phyloP scores from a whole-genome alignment of 495 filamentous ascomycete species.

The Penicillium parvum region DNA sequence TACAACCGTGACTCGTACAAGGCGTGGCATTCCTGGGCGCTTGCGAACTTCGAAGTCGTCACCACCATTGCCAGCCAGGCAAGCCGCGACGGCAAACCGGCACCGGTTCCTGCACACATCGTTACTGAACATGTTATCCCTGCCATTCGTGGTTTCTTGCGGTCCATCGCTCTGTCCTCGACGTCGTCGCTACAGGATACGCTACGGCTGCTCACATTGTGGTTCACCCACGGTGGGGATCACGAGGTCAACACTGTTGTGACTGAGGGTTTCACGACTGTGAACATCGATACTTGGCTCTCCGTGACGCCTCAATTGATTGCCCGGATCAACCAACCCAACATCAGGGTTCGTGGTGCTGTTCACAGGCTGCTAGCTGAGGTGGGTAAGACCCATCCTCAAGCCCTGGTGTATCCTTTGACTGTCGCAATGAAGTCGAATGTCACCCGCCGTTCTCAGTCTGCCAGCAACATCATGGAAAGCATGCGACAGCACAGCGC shows the following conservation, averaged over 20 bases:
- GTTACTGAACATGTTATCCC: constrained; percentile 88
- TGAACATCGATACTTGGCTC: constrained; percentile 96
- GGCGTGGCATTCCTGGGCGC: constrained; percentile 98
- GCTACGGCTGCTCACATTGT: constrained; percentile 83
- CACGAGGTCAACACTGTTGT: constrained; percentile 82
- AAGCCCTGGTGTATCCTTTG: constrained; percentile 98
- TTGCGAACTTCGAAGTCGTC: constrained; percentile 98
- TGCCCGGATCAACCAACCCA: constrained; percentile 93
- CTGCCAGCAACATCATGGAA: constrained; percentile 90
- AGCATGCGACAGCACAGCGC: constrained; percentile 93
- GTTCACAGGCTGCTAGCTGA: constrained; percentile 89
- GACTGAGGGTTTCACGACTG: constrained; percentile 80
- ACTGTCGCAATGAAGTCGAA: constrained; percentile 98
- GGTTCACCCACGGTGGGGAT: constrained; percentile 90
- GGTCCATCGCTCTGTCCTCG: constrained; percentile 85
- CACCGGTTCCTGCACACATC: constrained; percentile 54
- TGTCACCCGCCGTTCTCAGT: constrained; percentile 69
- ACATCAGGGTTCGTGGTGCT: constrained; percentile 74
- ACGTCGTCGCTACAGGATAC: constrained; percentile 95
- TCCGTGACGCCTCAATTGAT: constrained; percentile 97
- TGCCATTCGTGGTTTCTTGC: constrained; percentile 90
- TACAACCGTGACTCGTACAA: constrained; percentile 96
- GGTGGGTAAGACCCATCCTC: constrained; percentile 88
- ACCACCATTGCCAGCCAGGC: constrained; percentile 64
- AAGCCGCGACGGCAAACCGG: constrained; percentile 48